Percentiles rank a stretch among this genome's conserved stretches.
These are phyloP conservation scores for Xylaria bambusicola DNA, from an alignment of 495 filamentous ascomycete species.

Conservation along the genomic window DNA sequence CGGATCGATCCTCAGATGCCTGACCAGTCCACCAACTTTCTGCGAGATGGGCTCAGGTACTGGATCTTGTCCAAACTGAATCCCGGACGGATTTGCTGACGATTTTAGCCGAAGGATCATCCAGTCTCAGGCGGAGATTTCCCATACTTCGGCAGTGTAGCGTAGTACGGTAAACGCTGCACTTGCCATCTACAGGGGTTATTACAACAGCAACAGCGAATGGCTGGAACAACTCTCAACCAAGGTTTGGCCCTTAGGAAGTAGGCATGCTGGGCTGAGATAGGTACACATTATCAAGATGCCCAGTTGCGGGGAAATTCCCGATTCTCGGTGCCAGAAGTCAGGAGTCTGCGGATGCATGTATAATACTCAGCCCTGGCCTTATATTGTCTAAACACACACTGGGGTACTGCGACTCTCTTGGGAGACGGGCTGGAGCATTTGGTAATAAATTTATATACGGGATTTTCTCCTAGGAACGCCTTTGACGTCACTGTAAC, in stretches of 20 bases:
- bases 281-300: not conserved
- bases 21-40: not conserved
- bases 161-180: not conserved
- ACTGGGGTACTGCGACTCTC: not conserved
- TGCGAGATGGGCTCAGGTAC: constrained; percentile 22
- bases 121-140: constrained; percentile 8
- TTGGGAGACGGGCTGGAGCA: not conserved
- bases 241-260: not conserved
- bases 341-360: not conserved
- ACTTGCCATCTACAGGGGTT: constrained; percentile 1
- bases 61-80: constrained; percentile 19
- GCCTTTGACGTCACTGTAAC: constrained; percentile 17
- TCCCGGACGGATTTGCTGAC: constrained; percentile 20
- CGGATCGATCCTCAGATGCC: constrained; percentile 1
- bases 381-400: constrained; percentile 1
- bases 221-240: not conserved
- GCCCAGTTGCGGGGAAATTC: not conserved
- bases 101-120: constrained; percentile 18
- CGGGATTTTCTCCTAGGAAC: not conserved
- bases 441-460: not conserved
- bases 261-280: not conserved
- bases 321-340: not conserved
- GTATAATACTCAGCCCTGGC: constrained; percentile 8
- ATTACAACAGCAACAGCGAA: constrained; percentile 11
- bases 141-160: not conserved